A percentile compares a stretch with the other conserved stretches of the same genome.
These are phyloP conservation scores for Aspergillus leporis DNA, from an alignment of 495 filamentous ascomycete genomes.

Conservation along the genomic window DNA sequence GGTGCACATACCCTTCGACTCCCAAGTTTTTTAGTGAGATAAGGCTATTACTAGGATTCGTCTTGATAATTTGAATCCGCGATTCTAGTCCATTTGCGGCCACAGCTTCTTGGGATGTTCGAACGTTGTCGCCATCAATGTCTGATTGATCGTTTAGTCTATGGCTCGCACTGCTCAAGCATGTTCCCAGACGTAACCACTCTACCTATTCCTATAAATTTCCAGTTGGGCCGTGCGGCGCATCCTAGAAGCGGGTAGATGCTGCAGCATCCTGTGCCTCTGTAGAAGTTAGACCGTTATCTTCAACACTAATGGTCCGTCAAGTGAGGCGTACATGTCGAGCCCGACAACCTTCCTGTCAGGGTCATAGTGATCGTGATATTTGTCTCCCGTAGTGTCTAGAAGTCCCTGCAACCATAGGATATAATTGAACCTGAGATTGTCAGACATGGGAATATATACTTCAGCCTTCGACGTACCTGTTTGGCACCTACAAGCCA, in stretches of 20 bases:
- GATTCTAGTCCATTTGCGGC: constrained; percentile 59
- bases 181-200: not conserved
- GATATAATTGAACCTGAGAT: constrained; percentile 75
- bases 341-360: constrained; percentile 65
- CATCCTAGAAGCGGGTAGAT: constrained; percentile 92
- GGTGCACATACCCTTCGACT: constrained; percentile 44
- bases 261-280: constrained; percentile 83
- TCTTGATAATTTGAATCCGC: constrained; percentile 64
- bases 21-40: constrained; percentile 56
- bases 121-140: constrained; percentile 71
- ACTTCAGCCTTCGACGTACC: constrained; percentile 29
- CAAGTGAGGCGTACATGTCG: constrained; percentile 62
- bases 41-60: constrained; percentile 51
- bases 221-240: constrained; percentile 64
- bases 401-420: constrained; percentile 85
- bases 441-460: constrained; percentile 11
- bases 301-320: not conserved
- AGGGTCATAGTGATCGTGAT: constrained; percentile 56
- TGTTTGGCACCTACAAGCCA: constrained; percentile 63
- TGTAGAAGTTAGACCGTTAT: constrained; percentile 22
- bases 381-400: constrained; percentile 64
- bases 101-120: constrained; percentile 65
- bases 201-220: constrained; percentile 68
- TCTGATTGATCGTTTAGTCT: constrained; percentile 47
- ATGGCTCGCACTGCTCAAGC: not conserved